These are phyloP conservation scores for Sporisorium sorghi DNA, from an alignment of 1,284 basidiomycete species.

Conservation along the genomic window DNA sequence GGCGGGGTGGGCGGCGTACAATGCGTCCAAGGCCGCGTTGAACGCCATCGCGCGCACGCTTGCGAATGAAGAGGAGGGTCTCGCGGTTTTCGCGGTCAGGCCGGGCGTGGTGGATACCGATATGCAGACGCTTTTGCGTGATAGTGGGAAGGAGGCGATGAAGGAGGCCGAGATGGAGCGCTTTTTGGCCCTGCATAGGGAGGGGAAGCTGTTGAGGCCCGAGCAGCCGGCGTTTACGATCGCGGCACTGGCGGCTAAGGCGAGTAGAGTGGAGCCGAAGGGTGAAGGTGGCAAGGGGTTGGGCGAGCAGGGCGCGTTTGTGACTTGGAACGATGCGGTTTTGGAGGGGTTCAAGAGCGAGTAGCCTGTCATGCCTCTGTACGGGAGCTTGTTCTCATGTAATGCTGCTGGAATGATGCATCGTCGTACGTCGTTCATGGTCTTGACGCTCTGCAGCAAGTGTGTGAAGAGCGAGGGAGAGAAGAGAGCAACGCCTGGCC, in stretches of 20 bases:
- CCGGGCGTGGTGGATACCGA: slow-evolving; percentile 82
- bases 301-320: slow-evolving; percentile 75
- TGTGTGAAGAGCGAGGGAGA: no score
- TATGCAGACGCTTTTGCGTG: slow-evolving; percentile 34
- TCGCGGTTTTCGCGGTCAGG: slow-evolving; percentile 81
- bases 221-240: slow-evolving; percentile 78
- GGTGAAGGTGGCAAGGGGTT: slow-evolving; percentile 41
- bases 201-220: slow-evolving; percentile 75
- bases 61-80: slow-evolving; percentile 80
- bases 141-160: not conserved
- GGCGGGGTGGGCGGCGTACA: slow-evolving; percentile 82
- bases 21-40: slow-evolving; percentile 77
- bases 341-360: slow-evolving; percentile 29
- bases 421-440: no score
- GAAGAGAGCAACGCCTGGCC: no score
- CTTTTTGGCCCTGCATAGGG: slow-evolving; percentile 76
- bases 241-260: slow-evolving; percentile 71
- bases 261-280: slow-evolving; percentile 71
- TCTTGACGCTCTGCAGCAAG: no score
- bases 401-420: no score
- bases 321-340: slow-evolving; percentile 72
- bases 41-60: slow-evolving; percentile 84
- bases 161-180: slow-evolving; percentile 72
- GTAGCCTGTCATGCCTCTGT: slow-evolving; percentile 6
- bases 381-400: no score